Evolutionary conservation across 495 filamentous ascomycete species (phyloP).

Genomic region (Aspergillus funiculosus): DNA sequence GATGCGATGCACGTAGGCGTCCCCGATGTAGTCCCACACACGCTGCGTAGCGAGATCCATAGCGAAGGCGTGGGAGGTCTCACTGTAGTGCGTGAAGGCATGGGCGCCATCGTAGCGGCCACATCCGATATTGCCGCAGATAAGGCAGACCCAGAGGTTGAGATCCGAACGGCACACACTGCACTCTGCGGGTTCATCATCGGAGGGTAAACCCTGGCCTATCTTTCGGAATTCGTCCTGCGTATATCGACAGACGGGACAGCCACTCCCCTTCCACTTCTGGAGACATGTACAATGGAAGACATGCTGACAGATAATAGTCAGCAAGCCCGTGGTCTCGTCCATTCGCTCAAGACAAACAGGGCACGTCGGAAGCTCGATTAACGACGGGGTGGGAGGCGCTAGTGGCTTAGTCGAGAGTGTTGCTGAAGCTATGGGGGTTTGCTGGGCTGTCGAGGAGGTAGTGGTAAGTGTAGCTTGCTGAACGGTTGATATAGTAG

Average conservation of each 20-base stretch:
- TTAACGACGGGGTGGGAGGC: constrained; percentile 80
- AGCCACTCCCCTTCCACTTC: constrained; percentile 91
- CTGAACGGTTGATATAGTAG: constrained; percentile 24
- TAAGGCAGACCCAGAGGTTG: constrained; percentile 91
- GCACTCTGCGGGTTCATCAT: constrained; percentile 52
- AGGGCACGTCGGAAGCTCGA: constrained; percentile 92
- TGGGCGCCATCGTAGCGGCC: constrained; percentile 91
- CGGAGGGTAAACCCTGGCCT: constrained; percentile 23
- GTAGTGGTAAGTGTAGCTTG: constrained; percentile 23
- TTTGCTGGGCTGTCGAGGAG: constrained; percentile 39
- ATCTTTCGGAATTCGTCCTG: constrained; percentile 47
- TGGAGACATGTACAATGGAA: constrained; percentile 96
- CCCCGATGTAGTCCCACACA: constrained; percentile 95
- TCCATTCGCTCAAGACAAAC: constrained; percentile 99
- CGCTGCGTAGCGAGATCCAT: constrained; percentile 89
- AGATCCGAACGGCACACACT: constrained; percentile 65
- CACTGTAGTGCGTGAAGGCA: constrained; percentile 89
- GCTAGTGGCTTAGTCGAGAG: constrained; percentile 75
- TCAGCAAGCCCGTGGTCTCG: constrained; percentile 88
- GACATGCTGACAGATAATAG: constrained; percentile 95
- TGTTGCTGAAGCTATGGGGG: constrained; percentile 45
- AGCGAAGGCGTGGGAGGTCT: constrained; percentile 81
- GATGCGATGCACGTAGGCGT: constrained; percentile 91
- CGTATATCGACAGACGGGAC: constrained; percentile 91
- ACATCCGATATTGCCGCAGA: constrained; percentile 90